phyloP scores from a whole-genome alignment of 305 asterid species.

The Fraxinus albicans region DNA sequence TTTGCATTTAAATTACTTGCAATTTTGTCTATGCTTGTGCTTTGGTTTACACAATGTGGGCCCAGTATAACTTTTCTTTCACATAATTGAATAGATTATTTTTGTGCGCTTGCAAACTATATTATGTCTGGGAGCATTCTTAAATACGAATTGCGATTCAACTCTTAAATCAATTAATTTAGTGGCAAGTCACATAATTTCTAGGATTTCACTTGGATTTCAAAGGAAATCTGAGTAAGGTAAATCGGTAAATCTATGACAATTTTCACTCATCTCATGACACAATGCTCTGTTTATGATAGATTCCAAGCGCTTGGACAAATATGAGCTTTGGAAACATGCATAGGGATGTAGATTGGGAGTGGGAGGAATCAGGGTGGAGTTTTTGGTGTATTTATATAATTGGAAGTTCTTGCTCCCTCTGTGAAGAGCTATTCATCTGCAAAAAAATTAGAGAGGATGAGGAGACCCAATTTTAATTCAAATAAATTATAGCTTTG shows the following conservation, averaged over 20 bases:
- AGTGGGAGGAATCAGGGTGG: constrained; percentile 93
- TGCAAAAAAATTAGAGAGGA: constrained; percentile 70
- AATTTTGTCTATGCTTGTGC: constrained; percentile 11
- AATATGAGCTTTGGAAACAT: constrained; percentile 94
- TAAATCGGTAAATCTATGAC: constrained; percentile 48
- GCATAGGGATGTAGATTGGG: constrained; percentile 96
- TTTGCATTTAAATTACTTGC: neutral
- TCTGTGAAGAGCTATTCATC: constrained; percentile 80
- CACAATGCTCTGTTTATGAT: constrained; percentile 86
- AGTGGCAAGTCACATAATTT: constrained; percentile 25
- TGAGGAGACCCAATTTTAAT: constrained; percentile 71
- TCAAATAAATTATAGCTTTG: constrained; percentile 64
- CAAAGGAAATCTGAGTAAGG: constrained; percentile 48
- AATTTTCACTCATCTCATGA: constrained; percentile 71
- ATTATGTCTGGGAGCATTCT: constrained; percentile 23
- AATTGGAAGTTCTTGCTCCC: constrained; percentile 87
- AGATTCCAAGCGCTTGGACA: constrained; percentile 98
- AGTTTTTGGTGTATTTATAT: constrained; percentile 63
- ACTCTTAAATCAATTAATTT: neutral
- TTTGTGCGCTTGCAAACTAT: constrained; percentile 1
- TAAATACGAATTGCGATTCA: neutral
- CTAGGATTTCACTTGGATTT: constrained; percentile 37
- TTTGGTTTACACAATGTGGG: neutral
- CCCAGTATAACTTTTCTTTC: neutral
- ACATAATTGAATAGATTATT: neutral